Percentiles rank a stretch among this genome's conserved stretches.
Evolutionary conservation across 2,329 filamentous ascomycete species (phyloP).

Genomic region (Epicoccum nigrum): DNA sequence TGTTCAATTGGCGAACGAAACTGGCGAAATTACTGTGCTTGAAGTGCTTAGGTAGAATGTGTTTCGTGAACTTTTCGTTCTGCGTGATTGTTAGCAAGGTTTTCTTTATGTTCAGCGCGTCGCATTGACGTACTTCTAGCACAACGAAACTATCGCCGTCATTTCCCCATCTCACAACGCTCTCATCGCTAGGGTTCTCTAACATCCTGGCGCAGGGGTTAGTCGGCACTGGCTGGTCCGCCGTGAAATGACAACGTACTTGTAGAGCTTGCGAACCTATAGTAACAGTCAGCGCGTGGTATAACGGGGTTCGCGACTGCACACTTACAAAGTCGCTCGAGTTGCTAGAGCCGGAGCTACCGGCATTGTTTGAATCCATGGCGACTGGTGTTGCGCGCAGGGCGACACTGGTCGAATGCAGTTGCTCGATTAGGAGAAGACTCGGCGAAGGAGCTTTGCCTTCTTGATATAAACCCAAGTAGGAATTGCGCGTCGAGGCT

Average conservation of each 20-base stretch:
- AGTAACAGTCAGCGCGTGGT: slow-evolving; percentile 28
- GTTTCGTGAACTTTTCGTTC: slow-evolving; percentile 98
- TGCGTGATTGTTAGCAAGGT: slow-evolving; percentile 49
- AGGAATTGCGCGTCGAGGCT: slow-evolving; percentile 7
- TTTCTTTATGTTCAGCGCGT: neutral
- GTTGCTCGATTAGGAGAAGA: neutral
- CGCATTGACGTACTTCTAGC: slow-evolving; percentile 71
- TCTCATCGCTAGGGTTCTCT: slow-evolving; percentile 89
- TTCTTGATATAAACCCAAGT: neutral
- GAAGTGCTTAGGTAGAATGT: slow-evolving; percentile 96
- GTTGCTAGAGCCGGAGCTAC: slow-evolving; percentile 67
- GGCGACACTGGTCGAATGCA: neutral
- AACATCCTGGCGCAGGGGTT: slow-evolving; percentile 73
- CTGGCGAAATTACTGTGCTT: slow-evolving; percentile 99
- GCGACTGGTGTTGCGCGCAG: slow-evolving; percentile 14
- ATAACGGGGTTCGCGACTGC: slow-evolving; percentile 1
- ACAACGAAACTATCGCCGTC: slow-evolving; percentile 96
- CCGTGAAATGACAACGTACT: slow-evolving; percentile 64
- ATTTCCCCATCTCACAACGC: slow-evolving; percentile 94
- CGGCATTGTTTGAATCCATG: slow-evolving; percentile 43
- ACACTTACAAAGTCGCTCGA: slow-evolving; percentile 92
- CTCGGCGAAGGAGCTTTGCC: neutral
- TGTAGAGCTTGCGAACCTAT: slow-evolving; percentile 97
- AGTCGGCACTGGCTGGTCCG: slow-evolving; percentile 23
- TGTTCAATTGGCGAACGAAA: slow-evolving; percentile 94